phyloP scores from a whole-genome alignment of 768 basidiomycete species.

The Boletus subparvulus region DNA sequence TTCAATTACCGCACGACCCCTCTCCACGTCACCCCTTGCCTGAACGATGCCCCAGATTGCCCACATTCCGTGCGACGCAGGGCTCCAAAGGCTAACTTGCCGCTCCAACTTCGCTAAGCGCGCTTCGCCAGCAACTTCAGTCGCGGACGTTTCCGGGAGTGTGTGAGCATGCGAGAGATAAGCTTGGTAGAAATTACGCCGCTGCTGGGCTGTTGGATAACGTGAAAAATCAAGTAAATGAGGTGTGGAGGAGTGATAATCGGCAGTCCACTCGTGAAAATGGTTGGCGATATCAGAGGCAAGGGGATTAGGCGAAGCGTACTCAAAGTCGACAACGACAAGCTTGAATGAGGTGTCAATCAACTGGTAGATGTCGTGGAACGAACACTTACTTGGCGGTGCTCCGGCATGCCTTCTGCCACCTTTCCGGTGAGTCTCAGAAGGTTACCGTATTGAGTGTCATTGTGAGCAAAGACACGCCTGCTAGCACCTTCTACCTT shows the following conservation, averaged over 20 bases:
- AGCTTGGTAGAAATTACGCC: constrained; percentile 79
- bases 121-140: constrained; percentile 35
- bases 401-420: constrained; percentile 60
- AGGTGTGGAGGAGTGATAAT: constrained; percentile 75
- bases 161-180: constrained; percentile 64
- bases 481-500: constrained; percentile 56
- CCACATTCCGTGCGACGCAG: constrained; percentile 91
- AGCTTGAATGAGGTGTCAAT: constrained; percentile 51
- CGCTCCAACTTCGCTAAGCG: constrained; percentile 62
- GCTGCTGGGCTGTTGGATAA: constrained; percentile 74
- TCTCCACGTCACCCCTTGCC: constrained; percentile 72
- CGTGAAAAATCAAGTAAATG: constrained; percentile 59
- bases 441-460: constrained; percentile 94
- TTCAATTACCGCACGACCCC: constrained; percentile 41
- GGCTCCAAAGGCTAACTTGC: constrained; percentile 86
- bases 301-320: constrained; percentile 88
- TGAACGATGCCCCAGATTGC: constrained; percentile 94
- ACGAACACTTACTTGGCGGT: constrained; percentile 62
- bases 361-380: neutral
- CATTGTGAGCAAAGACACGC: constrained; percentile 88
- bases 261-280: constrained; percentile 95
- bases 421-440: constrained; percentile 59
- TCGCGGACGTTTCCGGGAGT: constrained; percentile 19
- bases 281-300: constrained; percentile 97
- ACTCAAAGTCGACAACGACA: constrained; percentile 97